These are phyloP conservation scores for Tuber melanosporum DNA, from an alignment of 495 filamentous ascomycete species.

Conservation along the genomic window DNA sequence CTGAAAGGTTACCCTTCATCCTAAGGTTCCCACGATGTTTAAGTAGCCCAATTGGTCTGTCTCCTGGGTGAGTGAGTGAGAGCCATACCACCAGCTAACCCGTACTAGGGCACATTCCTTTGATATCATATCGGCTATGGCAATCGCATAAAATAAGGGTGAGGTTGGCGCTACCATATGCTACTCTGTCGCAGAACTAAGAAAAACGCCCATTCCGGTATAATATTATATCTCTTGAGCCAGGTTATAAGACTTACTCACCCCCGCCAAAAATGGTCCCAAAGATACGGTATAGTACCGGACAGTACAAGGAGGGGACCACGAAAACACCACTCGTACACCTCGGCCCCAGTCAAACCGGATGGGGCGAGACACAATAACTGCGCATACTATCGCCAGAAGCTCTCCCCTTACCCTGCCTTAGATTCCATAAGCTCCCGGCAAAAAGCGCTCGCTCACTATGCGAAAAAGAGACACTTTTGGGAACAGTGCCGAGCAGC, in stretches of 20 bases:
- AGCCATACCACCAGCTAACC: neutral
- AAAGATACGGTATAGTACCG: neutral
- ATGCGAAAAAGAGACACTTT: neutral
- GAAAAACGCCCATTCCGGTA: neutral
- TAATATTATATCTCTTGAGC: neutral
- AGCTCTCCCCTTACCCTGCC: neutral
- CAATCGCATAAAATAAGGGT: neutral
- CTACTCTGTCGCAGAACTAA: neutral
- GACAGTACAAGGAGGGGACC: neutral
- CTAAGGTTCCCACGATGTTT: neutral
- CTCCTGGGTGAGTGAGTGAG: neutral
- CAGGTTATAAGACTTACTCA: neutral
- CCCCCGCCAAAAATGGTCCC: neutral
- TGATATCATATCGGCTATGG: neutral
- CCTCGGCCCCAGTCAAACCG: neutral
- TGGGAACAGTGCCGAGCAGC: neutral
- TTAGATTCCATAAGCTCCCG: neutral
- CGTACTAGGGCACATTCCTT: neutral
- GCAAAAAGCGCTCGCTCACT: neutral
- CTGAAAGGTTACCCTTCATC: neutral
- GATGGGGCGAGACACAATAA: neutral
- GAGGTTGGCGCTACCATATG: neutral
- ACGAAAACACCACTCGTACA: neutral
- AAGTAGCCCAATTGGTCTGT: neutral
- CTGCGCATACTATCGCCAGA: neutral